A percentile compares a stretch with the other conserved stretches of the same genome.
Conservation (phyloP, 2,329 filamentous ascomycete genomes). For the Fusarium circinatum region DNA sequence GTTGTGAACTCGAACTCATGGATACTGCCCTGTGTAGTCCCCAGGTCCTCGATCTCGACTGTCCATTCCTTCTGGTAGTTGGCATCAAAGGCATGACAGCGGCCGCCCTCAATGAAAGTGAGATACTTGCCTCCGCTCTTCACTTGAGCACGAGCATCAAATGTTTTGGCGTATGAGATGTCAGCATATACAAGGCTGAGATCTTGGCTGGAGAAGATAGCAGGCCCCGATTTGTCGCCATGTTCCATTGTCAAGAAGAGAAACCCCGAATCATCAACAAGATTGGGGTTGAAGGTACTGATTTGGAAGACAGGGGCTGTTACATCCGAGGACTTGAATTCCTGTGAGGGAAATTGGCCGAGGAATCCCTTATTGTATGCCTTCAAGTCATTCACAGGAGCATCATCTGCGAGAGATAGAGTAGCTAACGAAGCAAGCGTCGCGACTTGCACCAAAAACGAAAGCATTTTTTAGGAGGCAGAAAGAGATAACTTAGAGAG, state of each 20-base stretch:
- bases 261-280: slow-evolving; percentile 33
- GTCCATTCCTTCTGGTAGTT: slow-evolving; percentile 38
- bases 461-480: slow-evolving; percentile 18
- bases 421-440: neutral
- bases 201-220: slow-evolving; percentile 39
- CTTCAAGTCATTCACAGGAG: slow-evolving; percentile 21
- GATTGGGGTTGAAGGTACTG: slow-evolving; percentile 30
- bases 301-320: slow-evolving; percentile 38
- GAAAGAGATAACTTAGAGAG: neutral
- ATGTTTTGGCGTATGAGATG: slow-evolving; percentile 27
- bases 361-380: slow-evolving; percentile 32
- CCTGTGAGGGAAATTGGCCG: slow-evolving; percentile 34
- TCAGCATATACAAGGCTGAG: slow-evolving; percentile 40
- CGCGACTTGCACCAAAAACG: neutral
- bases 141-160: slow-evolving; percentile 37
- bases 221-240: slow-evolving; percentile 31
- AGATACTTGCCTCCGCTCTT: slow-evolving; percentile 28
- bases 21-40: slow-evolving; percentile 29
- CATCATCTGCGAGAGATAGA: slow-evolving; percentile 19
- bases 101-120: slow-evolving; percentile 36
- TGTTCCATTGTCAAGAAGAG: slow-evolving; percentile 34
- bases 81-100: slow-evolving; percentile 34
- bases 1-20: slow-evolving; percentile 39
- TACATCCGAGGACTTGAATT: slow-evolving; percentile 30
- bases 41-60: slow-evolving; percentile 24